These are phyloP conservation scores for Dendrobium nobile DNA, from an alignment of 106 monocot species.

Conservation along the genomic window DNA sequence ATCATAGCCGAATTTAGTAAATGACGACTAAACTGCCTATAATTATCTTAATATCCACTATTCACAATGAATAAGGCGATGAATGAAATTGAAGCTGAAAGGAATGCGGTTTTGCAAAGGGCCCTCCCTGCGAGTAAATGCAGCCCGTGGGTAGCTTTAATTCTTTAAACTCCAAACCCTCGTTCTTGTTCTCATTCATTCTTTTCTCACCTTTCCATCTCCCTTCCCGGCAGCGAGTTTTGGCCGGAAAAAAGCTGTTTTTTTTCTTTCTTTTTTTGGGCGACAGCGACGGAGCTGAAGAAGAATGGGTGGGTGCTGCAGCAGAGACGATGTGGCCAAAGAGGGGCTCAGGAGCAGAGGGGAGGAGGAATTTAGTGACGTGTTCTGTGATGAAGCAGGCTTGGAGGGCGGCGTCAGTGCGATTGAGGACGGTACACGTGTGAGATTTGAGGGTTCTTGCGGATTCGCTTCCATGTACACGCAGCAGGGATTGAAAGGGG, in stretches of 20 bases:
- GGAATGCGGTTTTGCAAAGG: neutral
- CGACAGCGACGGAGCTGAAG: neutral
- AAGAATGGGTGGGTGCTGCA: slow-evolving; percentile 42
- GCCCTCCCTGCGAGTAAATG: slow-evolving; percentile 2
- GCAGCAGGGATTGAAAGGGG: slow-evolving; percentile 56
- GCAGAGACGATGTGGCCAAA: slow-evolving; percentile 5
- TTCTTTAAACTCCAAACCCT: neutral
- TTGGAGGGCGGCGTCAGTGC: neutral
- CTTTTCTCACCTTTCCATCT: neutral
- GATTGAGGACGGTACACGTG: slow-evolving; percentile 16
- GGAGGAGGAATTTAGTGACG: neutral
- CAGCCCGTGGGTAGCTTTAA: neutral
- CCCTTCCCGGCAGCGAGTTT: neutral
- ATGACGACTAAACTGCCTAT: neutral
- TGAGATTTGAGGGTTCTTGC: slow-evolving; percentile 28
- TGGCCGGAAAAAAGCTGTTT: neutral
- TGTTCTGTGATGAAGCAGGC: neutral
- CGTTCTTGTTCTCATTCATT: neutral
- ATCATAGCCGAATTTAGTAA: neutral
- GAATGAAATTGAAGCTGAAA: neutral
- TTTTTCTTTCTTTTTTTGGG: neutral
- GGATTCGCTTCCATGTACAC: slow-evolving; percentile 37
- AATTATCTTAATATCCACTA: neutral
- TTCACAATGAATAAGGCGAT: neutral
- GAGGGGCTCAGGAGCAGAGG: neutral